A percentile compares a stretch with the other conserved stretches of the same genome.
phyloP scores from a whole-genome alignment of 78 protist genomes.

The Dictyostelium intermedium region DNA sequence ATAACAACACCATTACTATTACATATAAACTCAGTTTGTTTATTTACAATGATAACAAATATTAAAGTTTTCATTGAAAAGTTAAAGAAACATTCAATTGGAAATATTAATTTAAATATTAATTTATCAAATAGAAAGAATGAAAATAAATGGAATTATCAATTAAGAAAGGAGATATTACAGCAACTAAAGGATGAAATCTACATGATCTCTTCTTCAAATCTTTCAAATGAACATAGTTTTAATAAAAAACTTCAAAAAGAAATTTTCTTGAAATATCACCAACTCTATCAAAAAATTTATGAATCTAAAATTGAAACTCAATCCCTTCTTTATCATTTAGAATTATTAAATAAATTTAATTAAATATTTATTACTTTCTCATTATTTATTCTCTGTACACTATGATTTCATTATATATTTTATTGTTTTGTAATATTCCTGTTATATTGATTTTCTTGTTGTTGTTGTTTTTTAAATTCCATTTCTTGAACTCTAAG shows the following conservation, averaged over 20 bases:
- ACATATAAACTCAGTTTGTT: conserved; percentile 1
- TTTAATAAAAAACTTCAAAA: neutral
- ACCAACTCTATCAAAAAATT: conserved; percentile 1
- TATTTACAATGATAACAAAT: neutral
- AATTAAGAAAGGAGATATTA: neutral
- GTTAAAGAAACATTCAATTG: neutral
- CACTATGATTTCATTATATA: too few relatives aligned
- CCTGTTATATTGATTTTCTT: neutral
- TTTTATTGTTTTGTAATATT: neutral
- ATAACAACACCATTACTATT: neutral
- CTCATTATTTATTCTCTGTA: neutral
- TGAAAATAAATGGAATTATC: neutral
- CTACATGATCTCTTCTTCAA: neutral
- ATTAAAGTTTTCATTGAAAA: neutral
- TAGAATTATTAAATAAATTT: neutral
- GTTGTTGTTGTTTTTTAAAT: neutral
- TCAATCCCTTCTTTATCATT: neutral
- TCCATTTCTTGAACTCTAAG: neutral
- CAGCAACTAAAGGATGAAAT: neutral
- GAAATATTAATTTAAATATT: neutral
- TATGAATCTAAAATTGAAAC: conserved; percentile 7
- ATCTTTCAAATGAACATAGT: neutral
- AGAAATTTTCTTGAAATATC: neutral
- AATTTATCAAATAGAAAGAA: neutral
- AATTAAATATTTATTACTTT: neutral